Evolutionary conservation across 192 early-diverging fungal genomes (phyloP).

Genomic region (Backusella westeae): DNA sequence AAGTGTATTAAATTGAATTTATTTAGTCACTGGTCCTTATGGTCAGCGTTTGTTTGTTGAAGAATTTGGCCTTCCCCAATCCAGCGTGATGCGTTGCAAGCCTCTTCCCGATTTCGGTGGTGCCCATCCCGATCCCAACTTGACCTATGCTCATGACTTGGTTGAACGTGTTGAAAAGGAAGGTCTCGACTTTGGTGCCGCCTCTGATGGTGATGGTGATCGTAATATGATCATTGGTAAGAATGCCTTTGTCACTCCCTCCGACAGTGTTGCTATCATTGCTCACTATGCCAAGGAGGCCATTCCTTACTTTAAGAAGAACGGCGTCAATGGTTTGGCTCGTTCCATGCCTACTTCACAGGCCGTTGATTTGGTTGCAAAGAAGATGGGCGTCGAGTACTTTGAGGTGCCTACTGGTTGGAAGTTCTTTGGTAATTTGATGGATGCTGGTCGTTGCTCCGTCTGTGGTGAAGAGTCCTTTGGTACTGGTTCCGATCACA

Average conservation of each 20-base stretch:
- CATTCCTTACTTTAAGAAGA: constrained; percentile 90
- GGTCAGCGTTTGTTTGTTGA: constrained; percentile 79
- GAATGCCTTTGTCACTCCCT: constrained; percentile 93
- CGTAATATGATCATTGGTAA: constrained; percentile 98
- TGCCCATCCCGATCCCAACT: constrained; percentile 96
- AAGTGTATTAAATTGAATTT: no score
- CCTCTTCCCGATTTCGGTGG: constrained; percentile 92
- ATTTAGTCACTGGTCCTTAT: constrained; percentile 91
- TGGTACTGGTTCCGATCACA: constrained; percentile 97
- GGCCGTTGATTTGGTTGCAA: constrained; percentile 88
- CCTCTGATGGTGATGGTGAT: constrained; percentile 97
- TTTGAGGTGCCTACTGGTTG: constrained; percentile 92
- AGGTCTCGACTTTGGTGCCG: constrained; percentile 85
- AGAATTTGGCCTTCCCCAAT: constrained; percentile 82
- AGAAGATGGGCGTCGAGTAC: constrained; percentile 69
- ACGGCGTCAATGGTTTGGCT: constrained; percentile 84
- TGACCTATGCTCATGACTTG: constrained; percentile 94
- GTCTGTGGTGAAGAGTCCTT: constrained; percentile 99
- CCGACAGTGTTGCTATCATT: constrained; percentile 96
- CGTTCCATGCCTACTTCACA: constrained; percentile 95
- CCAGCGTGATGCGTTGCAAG: constrained; percentile 77
- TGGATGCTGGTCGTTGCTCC: constrained; percentile 91
- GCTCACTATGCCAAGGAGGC: constrained; percentile 80
- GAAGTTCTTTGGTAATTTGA: constrained; percentile 99
- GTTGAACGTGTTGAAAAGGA: constrained; percentile 87